Base-by-base conservation (phyloP, 2,329 filamentous ascomycete species). In the Claviceps sorghi region DNA sequence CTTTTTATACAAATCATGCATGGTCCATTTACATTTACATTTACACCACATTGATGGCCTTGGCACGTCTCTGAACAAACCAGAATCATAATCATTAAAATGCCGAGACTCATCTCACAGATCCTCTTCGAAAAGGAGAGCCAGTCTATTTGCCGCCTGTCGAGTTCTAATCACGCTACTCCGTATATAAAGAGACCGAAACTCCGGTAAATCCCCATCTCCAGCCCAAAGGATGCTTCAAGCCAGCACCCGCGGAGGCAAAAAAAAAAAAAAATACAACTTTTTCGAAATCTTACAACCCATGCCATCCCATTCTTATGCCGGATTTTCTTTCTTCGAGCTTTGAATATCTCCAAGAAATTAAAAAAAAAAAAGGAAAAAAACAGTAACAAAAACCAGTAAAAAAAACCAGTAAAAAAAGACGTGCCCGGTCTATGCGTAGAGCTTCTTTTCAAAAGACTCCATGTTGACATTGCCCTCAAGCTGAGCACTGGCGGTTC, bases 401-500 rank as follows among this genome's bases (percentile, higher is more conserved):
- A 5, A 26, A 26, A 26, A 26, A 26, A 26, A 26, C 3, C 26
- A 26, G 5, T 5, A 26, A 26, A 26, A 26, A 26, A 26, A 26
- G n/a, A n/a, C n/a, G n/a, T 26, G 26, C 26, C 26, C 21, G n/a
- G n/a, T 69, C 17, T 82, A 96, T 63, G 89, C 88, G 72, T 95
- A 98, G 60, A 98, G 85, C 80, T 97, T 98, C 86, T 98, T 98
- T 78, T 97, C 93, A 68, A 95, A 97, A 67, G 88, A 91, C 76
- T 97, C 89, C 78, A 98, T 89, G 74, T 97, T 94, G 56, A 98
- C 90, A 66, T 91, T 93, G 58, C 93, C 93, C 77, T 98, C 93
- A 54, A 94, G 79, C 79, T 95, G 89, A 49, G 93, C 93, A 69
- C 89, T 95, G 55, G 89, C 86, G 56, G 89, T 97, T 62, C 93